These are phyloP conservation scores for Arachnomyces sp. DNA, from an alignment of 2,329 filamentous ascomycete species.

Conservation along the genomic window DNA sequence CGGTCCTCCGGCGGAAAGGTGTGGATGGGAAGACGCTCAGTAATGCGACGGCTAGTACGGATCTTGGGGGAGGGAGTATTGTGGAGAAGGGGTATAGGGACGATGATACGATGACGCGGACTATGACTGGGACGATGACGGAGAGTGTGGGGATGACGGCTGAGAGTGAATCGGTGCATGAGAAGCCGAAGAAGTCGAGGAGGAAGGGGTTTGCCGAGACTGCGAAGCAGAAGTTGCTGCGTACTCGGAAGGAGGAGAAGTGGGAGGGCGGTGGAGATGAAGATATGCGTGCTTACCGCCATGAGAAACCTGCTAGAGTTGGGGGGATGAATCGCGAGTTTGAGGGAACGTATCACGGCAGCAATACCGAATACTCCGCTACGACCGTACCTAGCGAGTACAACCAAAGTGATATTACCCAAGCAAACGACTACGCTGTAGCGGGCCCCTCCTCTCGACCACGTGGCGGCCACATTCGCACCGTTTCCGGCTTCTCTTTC, in stretches of 20 bases:
- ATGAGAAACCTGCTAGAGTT: constrained; percentile 77
- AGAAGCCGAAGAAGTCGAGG: constrained; percentile 17
- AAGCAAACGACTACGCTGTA: constrained; percentile 25
- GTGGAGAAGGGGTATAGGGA: constrained; percentile 55
- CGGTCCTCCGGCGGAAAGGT: constrained; percentile 78
- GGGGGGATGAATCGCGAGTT: constrained; percentile 78
- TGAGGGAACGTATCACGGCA: constrained; percentile 77
- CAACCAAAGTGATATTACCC: constrained; percentile 35
- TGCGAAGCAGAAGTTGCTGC: constrained; percentile 38
- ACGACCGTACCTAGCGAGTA: constrained; percentile 47
- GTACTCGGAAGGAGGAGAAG: constrained; percentile 23
- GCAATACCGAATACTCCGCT: constrained; percentile 50
- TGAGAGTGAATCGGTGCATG: constrained; percentile 39
- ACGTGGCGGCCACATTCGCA: constrained; percentile 7
- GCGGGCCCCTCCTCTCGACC: constrained; percentile 17
- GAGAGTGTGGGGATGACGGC: constrained; percentile 16
- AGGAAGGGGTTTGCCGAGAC: constrained; percentile 17
- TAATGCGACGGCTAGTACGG: constrained; percentile 72
- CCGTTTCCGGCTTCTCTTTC: constrained; percentile 40
- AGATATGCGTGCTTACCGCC: constrained; percentile 73
- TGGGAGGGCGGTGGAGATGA: constrained; percentile 56
- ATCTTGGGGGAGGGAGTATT: constrained; percentile 75
- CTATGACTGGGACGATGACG: constrained; percentile 36
- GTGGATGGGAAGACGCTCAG: constrained; percentile 80
- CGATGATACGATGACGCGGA: constrained; percentile 30